Percentiles rank a stretch among this genome's conserved stretches.
These are phyloP conservation scores for Coprinellus micaceus DNA, from an alignment of 768 basidiomycete species.

Conservation along the genomic window DNA sequence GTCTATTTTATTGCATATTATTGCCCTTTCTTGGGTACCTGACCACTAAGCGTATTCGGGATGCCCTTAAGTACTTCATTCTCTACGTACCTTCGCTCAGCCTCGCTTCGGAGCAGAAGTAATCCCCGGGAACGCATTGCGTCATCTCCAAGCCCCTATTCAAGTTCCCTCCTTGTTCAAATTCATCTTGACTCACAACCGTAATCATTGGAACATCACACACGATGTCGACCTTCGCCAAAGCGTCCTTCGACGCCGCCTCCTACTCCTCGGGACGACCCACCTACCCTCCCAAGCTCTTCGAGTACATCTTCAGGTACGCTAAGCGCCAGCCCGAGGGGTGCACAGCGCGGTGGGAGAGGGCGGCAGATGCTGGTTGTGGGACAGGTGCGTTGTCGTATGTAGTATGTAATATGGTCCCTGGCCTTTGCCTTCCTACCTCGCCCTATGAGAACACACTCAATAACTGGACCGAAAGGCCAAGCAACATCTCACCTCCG, in stretches of 20 bases:
- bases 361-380: slow-evolving; percentile 75
- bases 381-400: slow-evolving; percentile 59
- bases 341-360: slow-evolving; percentile 39
- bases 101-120: too few relatives aligned
- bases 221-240: slow-evolving; percentile 74
- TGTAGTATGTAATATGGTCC: too few relatives aligned
- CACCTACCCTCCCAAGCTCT: slow-evolving; percentile 66
- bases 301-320: slow-evolving; percentile 57
- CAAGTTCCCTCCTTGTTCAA: too few relatives aligned
- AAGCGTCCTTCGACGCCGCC: slow-evolving; percentile 62
- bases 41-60: too few relatives aligned
- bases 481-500: slow-evolving; percentile 62
- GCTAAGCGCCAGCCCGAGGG: slow-evolving; percentile 31
- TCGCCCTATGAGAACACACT: background rate
- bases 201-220: too few relatives aligned
- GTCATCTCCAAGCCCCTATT: too few relatives aligned
- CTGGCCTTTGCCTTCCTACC: background rate
- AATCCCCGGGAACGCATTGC: too few relatives aligned
- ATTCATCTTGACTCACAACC: too few relatives aligned
- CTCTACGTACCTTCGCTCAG: too few relatives aligned
- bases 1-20: too few relatives aligned
- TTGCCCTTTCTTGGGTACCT: too few relatives aligned
- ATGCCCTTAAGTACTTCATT: too few relatives aligned
- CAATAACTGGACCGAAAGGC: slow-evolving; percentile 43
- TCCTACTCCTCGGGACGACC: slow-evolving; percentile 68